These are phyloP conservation scores for Skeletonema tropicum DNA, from an alignment of 108 stramenopile genomes.

Conservation along the genomic window DNA sequence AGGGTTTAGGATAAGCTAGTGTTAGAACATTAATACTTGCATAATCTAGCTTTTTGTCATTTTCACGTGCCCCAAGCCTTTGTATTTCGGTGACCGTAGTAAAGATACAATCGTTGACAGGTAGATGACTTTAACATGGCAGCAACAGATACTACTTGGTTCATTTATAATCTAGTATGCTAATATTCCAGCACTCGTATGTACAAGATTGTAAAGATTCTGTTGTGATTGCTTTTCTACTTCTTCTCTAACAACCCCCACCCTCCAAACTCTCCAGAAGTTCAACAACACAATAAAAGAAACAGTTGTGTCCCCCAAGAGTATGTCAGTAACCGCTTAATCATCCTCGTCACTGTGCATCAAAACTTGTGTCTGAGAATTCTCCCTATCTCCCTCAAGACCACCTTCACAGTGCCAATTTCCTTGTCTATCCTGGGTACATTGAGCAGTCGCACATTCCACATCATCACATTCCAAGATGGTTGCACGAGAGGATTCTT, in stretches of 20 bases:
- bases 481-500: slow-evolving; percentile 27
- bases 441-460: slow-evolving; percentile 24
- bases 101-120: too few species aligned
- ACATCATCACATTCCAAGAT: slow-evolving; percentile 35
- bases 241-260: background rate
- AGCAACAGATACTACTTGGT: background rate
- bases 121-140: background rate
- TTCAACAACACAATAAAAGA: background rate
- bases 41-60: too few species aligned
- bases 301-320: background rate
- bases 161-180: background rate
- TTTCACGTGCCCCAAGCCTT: too few species aligned
- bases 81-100: too few species aligned
- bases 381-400: slow-evolving; percentile 23
- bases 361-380: slow-evolving; percentile 20
- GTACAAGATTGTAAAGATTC: background rate
- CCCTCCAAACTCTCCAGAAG: background rate
- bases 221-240: background rate
- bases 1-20: background rate
- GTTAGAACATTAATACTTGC: too few species aligned
- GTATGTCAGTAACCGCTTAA: background rate
- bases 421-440: slow-evolving; percentile 6
- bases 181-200: background rate
- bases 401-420: slow-evolving; percentile 31
- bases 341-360: slow-evolving; percentile 39